These are phyloP conservation scores for Seminavis robusta DNA, from an alignment of 108 stramenopile genomes.

Conservation along the genomic window DNA sequence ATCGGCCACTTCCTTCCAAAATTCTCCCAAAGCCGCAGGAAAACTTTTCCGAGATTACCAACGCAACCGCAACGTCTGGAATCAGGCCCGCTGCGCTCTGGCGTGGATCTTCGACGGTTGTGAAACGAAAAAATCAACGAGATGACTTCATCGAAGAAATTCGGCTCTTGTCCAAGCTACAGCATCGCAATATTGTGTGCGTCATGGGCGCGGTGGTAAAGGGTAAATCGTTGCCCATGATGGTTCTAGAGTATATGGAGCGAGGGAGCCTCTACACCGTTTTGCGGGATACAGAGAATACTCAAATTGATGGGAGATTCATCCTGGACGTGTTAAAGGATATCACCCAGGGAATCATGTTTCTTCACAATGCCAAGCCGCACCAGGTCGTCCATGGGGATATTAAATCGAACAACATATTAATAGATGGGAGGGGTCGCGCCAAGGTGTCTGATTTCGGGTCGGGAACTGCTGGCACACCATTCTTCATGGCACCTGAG, in stretches of 20 bases:
- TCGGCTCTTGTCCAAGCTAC: conserved; percentile 41
- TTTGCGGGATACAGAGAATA: conserved; percentile 48
- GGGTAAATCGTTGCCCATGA: conserved; percentile 30
- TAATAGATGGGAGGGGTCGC: conserved; percentile 47
- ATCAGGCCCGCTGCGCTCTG: too few relatives aligned
- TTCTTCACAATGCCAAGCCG: conserved; percentile 58
- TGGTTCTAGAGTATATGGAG: conserved; percentile 47
- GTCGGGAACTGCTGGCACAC: conserved; percentile 63
- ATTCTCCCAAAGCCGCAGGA: too few relatives aligned
- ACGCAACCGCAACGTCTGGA: too few relatives aligned
- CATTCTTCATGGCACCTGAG: conserved; percentile 97
- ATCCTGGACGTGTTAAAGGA: conserved; percentile 51
- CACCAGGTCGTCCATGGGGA: conserved; percentile 63
- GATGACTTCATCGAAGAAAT: conserved; percentile 50
- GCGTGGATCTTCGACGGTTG: too few relatives aligned
- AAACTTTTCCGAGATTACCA: too few relatives aligned
- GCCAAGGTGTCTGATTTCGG: conserved; percentile 75
- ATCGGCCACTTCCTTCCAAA: too few relatives aligned
- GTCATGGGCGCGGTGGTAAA: conserved; percentile 55
- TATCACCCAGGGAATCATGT: conserved; percentile 53
- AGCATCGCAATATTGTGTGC: conserved; percentile 66
- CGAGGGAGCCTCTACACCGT: conserved; percentile 55
- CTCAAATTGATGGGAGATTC: conserved; percentile 43
- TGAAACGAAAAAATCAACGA: too few relatives aligned
- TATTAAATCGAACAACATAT: conserved; percentile 47